A percentile compares a stretch with the other conserved stretches of the same genome.
These are phyloP conservation scores for Botrytis hyacinthi DNA, from an alignment of 2,329 filamentous ascomycete species.

Conservation along the genomic window DNA sequence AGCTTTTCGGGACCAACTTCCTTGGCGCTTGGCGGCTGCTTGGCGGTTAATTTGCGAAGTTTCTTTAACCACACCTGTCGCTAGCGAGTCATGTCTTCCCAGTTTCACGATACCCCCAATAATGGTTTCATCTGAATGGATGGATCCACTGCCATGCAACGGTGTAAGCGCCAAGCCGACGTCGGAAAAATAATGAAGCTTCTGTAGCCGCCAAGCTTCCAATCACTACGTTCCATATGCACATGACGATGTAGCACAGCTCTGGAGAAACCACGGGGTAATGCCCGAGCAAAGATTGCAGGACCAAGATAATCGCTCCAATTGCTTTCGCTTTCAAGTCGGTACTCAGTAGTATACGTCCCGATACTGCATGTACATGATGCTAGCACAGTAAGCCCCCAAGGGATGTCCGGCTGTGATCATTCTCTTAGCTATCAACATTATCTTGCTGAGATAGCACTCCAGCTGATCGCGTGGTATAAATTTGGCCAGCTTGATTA, in stretches of 20 bases:
- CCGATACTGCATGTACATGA: not conserved
- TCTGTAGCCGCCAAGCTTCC: not conserved
- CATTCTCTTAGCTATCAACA: too few relatives aligned
- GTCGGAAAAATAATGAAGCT: not conserved
- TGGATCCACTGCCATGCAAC: not conserved
- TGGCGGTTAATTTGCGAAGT: not conserved
- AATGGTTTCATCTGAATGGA: not conserved
- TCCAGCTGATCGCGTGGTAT: not conserved
- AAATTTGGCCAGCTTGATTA: not conserved
- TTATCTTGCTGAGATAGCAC: not conserved
- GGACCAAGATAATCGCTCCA: not conserved
- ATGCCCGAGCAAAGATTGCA: not conserved
- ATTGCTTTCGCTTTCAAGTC: too few relatives aligned
- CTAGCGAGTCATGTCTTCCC: too few relatives aligned
- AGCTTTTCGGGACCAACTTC: not conserved
- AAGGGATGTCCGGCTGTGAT: not conserved
- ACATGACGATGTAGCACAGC: not conserved
- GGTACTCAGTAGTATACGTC: not conserved
- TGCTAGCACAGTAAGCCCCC: not conserved
- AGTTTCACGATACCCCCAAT: not conserved
- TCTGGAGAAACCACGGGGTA: not conserved
- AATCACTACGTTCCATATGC: not conserved
- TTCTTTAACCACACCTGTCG: not conserved
- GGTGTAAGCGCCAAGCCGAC: not conserved
- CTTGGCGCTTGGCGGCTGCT: conserved; percentile 1